Evolutionary conservation across 2,329 filamentous ascomycete species (phyloP), one percentile per base, ranked within the genome.

Genomic region (Sphaceloma murrayae): DNA sequence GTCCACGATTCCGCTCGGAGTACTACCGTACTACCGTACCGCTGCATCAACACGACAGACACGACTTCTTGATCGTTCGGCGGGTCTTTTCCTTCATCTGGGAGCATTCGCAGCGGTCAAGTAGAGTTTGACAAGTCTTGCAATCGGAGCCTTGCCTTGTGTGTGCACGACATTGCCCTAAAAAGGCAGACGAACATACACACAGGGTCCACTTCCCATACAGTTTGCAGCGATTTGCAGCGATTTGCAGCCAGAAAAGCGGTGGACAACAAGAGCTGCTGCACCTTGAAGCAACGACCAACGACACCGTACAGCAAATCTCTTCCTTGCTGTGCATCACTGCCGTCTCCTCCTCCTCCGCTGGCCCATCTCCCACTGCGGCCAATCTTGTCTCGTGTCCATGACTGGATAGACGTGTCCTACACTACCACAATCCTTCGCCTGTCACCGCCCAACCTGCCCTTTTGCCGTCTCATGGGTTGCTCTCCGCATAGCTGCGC

Each of bases 401-500:
- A 22, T 30, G 24, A 29, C 24, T 26, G 22, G n/a, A 24, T 22
- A 40, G 36, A 40, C 36, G 36, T 40, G 36, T 40, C 36, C 36
- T 24, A 29, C 24, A 30, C 27, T 27, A 7, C 34, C 26, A 13
- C 13, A 29, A 29, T 29, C 36, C 24, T 40, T 29, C 14, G 24
- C 24, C 13, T 16, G 24, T 27, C 36, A 40, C 36, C 36, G 36
- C 22, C 32, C 22, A n/a, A 34, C 21, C 31, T 45, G 27, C 19
- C 31, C 26, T 43, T 43, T 43, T 26, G n/a, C 11, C 36, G 31
- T 13, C 42, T 34, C 42, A 45, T 45, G 42, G 42, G 31, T 34
- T 34, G 22, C 42, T 22, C 19, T 19, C 18, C 36, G 30, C 31
- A 32, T 26, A 34, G 24, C 21, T 29, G 42, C 42, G 42, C 42